Conservation (phyloP, 768 basidiomycete species). For the Xerocomellus chrysenteron region DNA sequence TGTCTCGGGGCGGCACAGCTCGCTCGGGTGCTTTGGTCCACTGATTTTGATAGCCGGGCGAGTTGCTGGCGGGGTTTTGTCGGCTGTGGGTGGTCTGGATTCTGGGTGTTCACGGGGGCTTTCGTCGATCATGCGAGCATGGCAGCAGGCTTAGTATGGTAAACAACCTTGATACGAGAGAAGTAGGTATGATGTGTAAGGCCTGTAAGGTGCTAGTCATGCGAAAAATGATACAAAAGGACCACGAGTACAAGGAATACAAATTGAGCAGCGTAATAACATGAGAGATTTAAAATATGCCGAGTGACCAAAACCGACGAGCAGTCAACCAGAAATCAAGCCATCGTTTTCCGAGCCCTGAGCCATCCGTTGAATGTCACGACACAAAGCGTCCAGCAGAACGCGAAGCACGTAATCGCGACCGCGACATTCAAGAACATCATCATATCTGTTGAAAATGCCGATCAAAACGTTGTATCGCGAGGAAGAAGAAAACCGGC, state of each 20-base stretch:
- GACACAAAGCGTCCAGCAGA: slow-evolving; percentile 77
- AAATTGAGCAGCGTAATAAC: not conserved
- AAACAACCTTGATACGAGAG: not conserved
- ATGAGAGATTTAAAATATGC: not conserved
- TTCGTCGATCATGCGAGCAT: slow-evolving; percentile 59
- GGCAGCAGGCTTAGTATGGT: slow-evolving; percentile 8
- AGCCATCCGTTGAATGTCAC: slow-evolving; percentile 85
- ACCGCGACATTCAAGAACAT: slow-evolving; percentile 87
- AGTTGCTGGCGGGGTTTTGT: slow-evolving; percentile 93
- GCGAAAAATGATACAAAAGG: not conserved
- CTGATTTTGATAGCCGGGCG: slow-evolving; percentile 69
- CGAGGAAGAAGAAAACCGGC: slow-evolving; percentile 13
- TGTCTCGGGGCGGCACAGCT: slow-evolving; percentile 75
- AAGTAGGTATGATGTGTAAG: not conserved
- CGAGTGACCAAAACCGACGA: not conserved
- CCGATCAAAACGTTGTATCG: slow-evolving; percentile 5
- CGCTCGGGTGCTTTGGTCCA: slow-evolving; percentile 67
- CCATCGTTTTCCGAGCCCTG: slow-evolving; percentile 42
- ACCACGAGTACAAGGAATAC: not conserved
- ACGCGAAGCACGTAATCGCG: slow-evolving; percentile 81
- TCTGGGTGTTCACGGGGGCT: slow-evolving; percentile 84
- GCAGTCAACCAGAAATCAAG: not conserved
- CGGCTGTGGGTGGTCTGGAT: slow-evolving; percentile 85
- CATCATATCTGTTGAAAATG: slow-evolving; percentile 61
- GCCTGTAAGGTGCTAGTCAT: not conserved